Percentiles rank a stretch among this genome's conserved stretches.
These are phyloP conservation scores for Ascosphaera aggregata DNA, from an alignment of 2,329 filamentous ascomycete species.

Conservation along the genomic window DNA sequence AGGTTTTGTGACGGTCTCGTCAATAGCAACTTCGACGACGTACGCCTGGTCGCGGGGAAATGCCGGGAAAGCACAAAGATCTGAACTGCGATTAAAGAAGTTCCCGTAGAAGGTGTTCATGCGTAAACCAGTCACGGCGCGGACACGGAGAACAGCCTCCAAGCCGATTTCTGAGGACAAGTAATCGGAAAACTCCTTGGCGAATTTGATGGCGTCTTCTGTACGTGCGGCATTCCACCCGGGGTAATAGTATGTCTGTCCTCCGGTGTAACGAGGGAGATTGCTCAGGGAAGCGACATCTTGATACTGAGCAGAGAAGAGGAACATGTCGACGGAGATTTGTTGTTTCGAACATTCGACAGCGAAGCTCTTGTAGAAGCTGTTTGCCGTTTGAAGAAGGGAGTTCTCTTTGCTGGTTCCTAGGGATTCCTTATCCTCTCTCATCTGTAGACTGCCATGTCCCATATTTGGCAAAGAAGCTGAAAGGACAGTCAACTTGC, in stretches of 20 bases:
- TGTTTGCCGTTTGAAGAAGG: constrained; percentile 75
- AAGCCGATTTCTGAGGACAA: constrained; percentile 91
- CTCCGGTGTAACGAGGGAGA: constrained; percentile 83
- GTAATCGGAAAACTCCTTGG: constrained; percentile 88
- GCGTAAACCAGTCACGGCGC: constrained; percentile 77
- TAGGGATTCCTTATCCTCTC: constrained; percentile 88
- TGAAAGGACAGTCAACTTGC: constrained; percentile 81
- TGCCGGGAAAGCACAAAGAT: constrained; percentile 91
- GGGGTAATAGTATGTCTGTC: constrained; percentile 96
- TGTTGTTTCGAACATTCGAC: constrained; percentile 98
- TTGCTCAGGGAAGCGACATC: constrained; percentile 94
- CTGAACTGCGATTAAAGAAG: constrained; percentile 96
- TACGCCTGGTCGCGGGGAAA: constrained; percentile 96
- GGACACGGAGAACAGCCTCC: constrained; percentile 84
- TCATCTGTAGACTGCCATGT: constrained; percentile 70
- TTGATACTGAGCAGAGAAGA: constrained; percentile 90
- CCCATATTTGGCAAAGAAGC: constrained; percentile 79
- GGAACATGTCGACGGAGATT: constrained; percentile 95
- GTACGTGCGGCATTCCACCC: constrained; percentile 87
- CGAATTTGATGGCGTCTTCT: constrained; percentile 96
- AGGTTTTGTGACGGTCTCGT: constrained; percentile 78
- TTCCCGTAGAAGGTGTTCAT: constrained; percentile 99
- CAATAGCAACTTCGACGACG: constrained; percentile 93
- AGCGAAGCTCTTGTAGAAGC: constrained; percentile 97
- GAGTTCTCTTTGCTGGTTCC: constrained; percentile 80